These are phyloP conservation scores for Solioccasus polychromus DNA, from an alignment of 768 basidiomycete species.

Conservation along the genomic window DNA sequence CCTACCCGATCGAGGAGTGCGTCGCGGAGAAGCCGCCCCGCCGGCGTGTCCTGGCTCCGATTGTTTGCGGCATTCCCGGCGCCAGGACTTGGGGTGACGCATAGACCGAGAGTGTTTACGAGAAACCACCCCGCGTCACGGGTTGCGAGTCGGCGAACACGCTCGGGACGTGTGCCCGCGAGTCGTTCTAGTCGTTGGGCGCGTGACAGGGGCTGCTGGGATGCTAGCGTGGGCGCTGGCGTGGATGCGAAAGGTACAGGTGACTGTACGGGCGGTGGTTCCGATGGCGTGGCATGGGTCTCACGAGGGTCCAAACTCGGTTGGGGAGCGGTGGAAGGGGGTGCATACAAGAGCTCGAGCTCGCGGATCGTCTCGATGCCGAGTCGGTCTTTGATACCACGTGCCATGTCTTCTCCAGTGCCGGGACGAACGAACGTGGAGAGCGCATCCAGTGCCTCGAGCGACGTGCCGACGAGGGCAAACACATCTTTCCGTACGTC, in stretches of 20 bases:
- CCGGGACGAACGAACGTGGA: background rate
- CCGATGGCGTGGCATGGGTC: background rate
- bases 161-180: conserved; percentile 12
- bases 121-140: conserved; percentile 30
- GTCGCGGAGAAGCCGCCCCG: conserved; percentile 6
- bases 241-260: background rate
- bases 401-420: background rate
- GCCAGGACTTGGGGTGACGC: conserved; percentile 6
- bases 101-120: conserved; percentile 23
- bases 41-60: background rate
- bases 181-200: conserved; percentile 8
- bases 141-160: conserved; percentile 23
- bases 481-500: conserved; percentile 24
- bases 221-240: background rate
- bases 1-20: conserved; percentile 24
- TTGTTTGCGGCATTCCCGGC: background rate
- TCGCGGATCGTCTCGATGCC: conserved; percentile 29
- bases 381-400: conserved; percentile 19
- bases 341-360: conserved; percentile 21
- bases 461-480: conserved; percentile 20
- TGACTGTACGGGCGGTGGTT: background rate
- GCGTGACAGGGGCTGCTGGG: background rate
- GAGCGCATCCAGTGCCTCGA: conserved; percentile 19
- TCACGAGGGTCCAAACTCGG: background rate
- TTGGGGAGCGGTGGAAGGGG: background rate